Conservation (phyloP, 768 basidiomycete species). For the Collybia mongolica region DNA sequence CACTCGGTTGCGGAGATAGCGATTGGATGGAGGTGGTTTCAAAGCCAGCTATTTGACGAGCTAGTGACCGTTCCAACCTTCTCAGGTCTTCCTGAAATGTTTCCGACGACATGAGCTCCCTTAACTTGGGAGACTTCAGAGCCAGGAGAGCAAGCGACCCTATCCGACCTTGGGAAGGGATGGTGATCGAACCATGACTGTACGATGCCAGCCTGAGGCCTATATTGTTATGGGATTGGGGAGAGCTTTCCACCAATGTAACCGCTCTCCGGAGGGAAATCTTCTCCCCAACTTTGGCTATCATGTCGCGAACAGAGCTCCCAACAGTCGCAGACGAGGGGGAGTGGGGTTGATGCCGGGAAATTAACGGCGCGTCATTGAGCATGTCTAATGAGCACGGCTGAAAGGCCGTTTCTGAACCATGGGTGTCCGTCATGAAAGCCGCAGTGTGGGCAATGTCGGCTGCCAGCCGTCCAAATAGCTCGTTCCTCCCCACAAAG, state of each 20-base stretch:
- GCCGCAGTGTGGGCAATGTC: slow-evolving; percentile 86
- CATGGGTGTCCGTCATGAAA: slow-evolving; percentile 52
- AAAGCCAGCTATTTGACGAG: slow-evolving; percentile 84
- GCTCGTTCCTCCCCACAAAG: slow-evolving; percentile 85
- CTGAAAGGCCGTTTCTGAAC: slow-evolving; percentile 36
- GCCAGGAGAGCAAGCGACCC: slow-evolving; percentile 56
- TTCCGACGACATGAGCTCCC: slow-evolving; percentile 40
- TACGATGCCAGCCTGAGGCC: slow-evolving; percentile 53
- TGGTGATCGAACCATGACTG: slow-evolving; percentile 55
- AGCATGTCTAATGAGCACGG: slow-evolving; percentile 49
- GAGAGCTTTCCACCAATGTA: slow-evolving; percentile 35
- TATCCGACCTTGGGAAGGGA: slow-evolving; percentile 54
- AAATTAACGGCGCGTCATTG: slow-evolving; percentile 67
- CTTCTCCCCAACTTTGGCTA: slow-evolving; percentile 81
- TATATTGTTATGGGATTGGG: slow-evolving; percentile 35
- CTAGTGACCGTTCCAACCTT: slow-evolving; percentile 71
- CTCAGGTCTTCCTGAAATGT: slow-evolving; percentile 56
- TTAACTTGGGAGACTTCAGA: slow-evolving; percentile 47
- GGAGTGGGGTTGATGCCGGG: slow-evolving; percentile 30
- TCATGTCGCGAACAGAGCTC: slow-evolving; percentile 63
- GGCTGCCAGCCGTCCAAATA: slow-evolving; percentile 74
- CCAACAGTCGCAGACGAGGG: slow-evolving; percentile 48
- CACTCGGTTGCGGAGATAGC: slow-evolving; percentile 27
- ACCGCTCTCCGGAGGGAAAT: slow-evolving; percentile 65
- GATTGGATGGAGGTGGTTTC: slow-evolving; percentile 55